phyloP scores from a whole-genome alignment of 2,329 filamentous ascomycete species.

The Botrytis tulipae region DNA sequence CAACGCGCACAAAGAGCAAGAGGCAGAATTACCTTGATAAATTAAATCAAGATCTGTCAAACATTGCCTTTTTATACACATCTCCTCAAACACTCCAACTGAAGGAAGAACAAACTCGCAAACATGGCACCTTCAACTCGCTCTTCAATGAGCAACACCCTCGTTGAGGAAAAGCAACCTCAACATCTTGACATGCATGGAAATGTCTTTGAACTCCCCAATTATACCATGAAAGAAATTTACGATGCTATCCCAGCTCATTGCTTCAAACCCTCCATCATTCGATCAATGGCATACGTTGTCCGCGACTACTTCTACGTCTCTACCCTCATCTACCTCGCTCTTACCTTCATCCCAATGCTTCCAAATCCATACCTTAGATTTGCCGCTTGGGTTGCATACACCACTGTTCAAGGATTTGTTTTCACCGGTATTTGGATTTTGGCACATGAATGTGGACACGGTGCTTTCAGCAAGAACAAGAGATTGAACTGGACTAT shows the following conservation, averaged over 20 bases:
- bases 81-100: not conserved
- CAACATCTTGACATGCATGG: conserved; percentile 39
- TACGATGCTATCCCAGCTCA: conserved; percentile 55
- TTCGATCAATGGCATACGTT: conserved; percentile 56
- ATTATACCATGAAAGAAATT: conserved; percentile 41
- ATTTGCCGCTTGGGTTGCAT: conserved; percentile 54
- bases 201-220: conserved; percentile 38
- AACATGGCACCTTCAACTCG: conserved; percentile 14
- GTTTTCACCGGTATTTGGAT: conserved; percentile 71
- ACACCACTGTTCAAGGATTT: conserved; percentile 65
- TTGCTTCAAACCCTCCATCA: conserved; percentile 60
- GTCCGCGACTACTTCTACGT: conserved; percentile 56
- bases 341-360: conserved; percentile 53
- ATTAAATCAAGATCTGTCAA: not conserved
- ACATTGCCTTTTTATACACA: not conserved
- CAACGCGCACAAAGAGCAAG: not conserved
- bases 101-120: not conserved
- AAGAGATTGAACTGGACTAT: conserved; percentile 58
- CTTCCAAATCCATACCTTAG: conserved; percentile 49
- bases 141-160: conserved; percentile 2
- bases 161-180: conserved; percentile 34
- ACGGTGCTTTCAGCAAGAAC: conserved; percentile 64
- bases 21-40: not conserved
- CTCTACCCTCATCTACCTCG: conserved; percentile 46
- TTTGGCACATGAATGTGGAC: conserved; percentile 69